Evolutionary conservation across 2,329 filamentous ascomycete species (phyloP), one percentile per base, ranked within the genome.

Genomic region (Epichloe sp.): DNA sequence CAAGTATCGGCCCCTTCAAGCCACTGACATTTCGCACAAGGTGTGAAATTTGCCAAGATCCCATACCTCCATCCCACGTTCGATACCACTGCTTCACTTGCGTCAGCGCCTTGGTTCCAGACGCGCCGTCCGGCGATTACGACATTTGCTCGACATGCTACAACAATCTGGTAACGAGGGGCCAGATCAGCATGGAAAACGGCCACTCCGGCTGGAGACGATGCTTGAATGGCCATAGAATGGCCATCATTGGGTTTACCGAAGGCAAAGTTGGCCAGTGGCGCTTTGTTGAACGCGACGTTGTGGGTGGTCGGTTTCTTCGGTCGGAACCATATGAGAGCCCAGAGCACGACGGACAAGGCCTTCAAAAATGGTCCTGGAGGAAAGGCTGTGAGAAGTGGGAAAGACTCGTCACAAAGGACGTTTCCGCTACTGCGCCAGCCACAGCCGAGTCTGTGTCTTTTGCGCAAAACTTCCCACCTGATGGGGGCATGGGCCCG

Each of bases 81-180:
- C 78, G 89, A 14, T 89, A 85, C 58, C 91, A 96, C 68, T 97
- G 91, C 67, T 83, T 81, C 47, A 71, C 75, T 48, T 95, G 89
- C 65, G 80, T 79, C 48, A 77, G 75, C 59, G 60, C 59, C 6
- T 68, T 72, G 3, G 65, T 74, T 3, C 59, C 70, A 0, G 72
- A 77, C 34, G 69, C 72, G 4, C 61, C 69, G 23, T 67, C 69
- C 0, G 89, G 89, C n/a, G 86, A 94, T 64, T 95, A 93, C 65
- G 88, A 96, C 58, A 79, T 95, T 46, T 96, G 90, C 68, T 75
- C 75, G 17, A 71, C 76, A 4, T 96, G 90, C 71, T 96, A 96
- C 65, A 70, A 76, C 47, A 77, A 76, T 45, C 74, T 90, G 7
- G 77, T 86, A 2, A 68, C 73, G 2, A 75, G 76, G 0, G 76